These are phyloP conservation scores for Butyriboletus loyo DNA, from an alignment of 768 basidiomycete genomes.

Conservation along the genomic window DNA sequence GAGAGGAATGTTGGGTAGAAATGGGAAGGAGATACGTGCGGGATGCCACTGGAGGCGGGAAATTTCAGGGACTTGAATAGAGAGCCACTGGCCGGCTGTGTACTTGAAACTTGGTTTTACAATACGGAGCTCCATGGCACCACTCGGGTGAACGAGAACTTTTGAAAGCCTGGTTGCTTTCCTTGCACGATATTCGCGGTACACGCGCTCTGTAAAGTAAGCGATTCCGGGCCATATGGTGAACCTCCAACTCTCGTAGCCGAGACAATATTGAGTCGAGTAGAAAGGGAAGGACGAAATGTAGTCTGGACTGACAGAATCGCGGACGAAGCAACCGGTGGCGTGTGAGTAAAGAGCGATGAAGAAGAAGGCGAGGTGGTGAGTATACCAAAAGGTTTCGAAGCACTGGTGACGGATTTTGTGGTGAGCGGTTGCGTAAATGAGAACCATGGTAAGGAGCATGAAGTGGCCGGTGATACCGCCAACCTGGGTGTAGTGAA, in stretches of 20 bases:
- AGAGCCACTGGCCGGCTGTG: slow-evolving; percentile 89
- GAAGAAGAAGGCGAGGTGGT: slow-evolving; percentile 93
- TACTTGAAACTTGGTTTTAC: slow-evolving; percentile 91
- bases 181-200: slow-evolving; percentile 78
- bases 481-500: slow-evolving; percentile 86
- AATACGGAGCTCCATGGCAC: slow-evolving; percentile 92
- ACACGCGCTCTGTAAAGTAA: slow-evolving; percentile 86
- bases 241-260: slow-evolving; percentile 89
- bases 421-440: slow-evolving; percentile 88
- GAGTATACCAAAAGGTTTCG: slow-evolving; percentile 97
- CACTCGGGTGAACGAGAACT: slow-evolving; percentile 86
- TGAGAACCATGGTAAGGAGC: slow-evolving; percentile 89
- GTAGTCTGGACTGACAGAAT: slow-evolving; percentile 70
- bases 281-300: slow-evolving; percentile 81
- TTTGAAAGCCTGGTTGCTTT: slow-evolving; percentile 76
- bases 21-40: slow-evolving; percentile 45
- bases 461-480: slow-evolving; percentile 96
- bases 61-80: slow-evolving; percentile 83
- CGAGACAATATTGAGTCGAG: slow-evolving; percentile 81
- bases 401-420: slow-evolving; percentile 88
- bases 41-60: slow-evolving; percentile 92
- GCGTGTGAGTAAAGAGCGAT: slow-evolving; percentile 87
- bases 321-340: slow-evolving; percentile 93
- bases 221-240: slow-evolving; percentile 89
- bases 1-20: not conserved